Conservation (phyloP, 495 filamentous ascomycete genomes). For the Penicillium canariense region DNA sequence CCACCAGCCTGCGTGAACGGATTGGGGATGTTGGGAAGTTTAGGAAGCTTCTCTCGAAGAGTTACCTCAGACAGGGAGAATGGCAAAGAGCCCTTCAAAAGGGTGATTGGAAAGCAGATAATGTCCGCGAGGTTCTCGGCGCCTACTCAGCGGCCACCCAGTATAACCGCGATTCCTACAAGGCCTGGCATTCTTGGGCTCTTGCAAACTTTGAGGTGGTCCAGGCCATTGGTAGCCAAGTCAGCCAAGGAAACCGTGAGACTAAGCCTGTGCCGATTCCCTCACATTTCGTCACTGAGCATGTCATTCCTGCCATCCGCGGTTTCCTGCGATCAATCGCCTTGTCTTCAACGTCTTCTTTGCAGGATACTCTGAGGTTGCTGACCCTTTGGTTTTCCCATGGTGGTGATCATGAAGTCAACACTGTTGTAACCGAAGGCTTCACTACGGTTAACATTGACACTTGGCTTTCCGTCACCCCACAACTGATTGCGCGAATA, state of each 20-base stretch:
- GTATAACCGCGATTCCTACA: slow-evolving; percentile 93
- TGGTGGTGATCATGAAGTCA: slow-evolving; percentile 85
- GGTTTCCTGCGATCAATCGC: slow-evolving; percentile 97
- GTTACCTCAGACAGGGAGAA: slow-evolving; percentile 91
- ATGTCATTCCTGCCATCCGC: slow-evolving; percentile 89
- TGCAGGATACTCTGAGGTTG: slow-evolving; percentile 91
- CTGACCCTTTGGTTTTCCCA: slow-evolving; percentile 96
- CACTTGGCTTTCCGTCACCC: slow-evolving; percentile 97
- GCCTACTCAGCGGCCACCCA: slow-evolving; percentile 88
- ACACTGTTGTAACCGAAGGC: slow-evolving; percentile 79
- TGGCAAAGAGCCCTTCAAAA: slow-evolving; percentile 83
- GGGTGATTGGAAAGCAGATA: slow-evolving; percentile 81
- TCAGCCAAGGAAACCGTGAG: slow-evolving; percentile 49
- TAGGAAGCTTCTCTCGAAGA: slow-evolving; percentile 83
- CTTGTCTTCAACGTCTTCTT: slow-evolving; percentile 81
- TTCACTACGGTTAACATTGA: slow-evolving; percentile 90
- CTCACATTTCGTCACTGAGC: slow-evolving; percentile 66
- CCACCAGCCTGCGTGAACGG: slow-evolving; percentile 37
- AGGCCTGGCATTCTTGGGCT: slow-evolving; percentile 99
- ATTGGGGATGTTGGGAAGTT: slow-evolving; percentile 45
- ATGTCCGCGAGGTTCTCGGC: slow-evolving; percentile 64
- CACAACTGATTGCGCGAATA: slow-evolving; percentile 94
- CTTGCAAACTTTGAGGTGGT: slow-evolving; percentile 98
- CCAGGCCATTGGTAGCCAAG: slow-evolving; percentile 65
- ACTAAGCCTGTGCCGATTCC: slow-evolving; percentile 48